phyloP scores from a whole-genome alignment of 768 basidiomycete genomes.

The Chlorophyllum brunneum region DNA sequence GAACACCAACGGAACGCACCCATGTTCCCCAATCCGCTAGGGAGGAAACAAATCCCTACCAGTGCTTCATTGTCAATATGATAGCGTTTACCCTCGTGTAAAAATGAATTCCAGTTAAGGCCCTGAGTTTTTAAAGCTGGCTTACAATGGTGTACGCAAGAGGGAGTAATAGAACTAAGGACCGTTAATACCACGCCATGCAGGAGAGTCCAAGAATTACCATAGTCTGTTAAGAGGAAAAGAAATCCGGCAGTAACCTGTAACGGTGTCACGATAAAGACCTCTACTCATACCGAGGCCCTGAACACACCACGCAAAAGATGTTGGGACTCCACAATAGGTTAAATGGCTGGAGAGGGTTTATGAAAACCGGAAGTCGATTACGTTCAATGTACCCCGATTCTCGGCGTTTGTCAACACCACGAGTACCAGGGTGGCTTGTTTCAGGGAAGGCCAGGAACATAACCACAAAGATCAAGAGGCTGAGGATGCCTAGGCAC shows the following conservation, averaged over 20 bases:
- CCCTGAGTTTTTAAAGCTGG: slow-evolving; percentile 4
- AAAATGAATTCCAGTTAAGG: no score
- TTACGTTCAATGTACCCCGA: slow-evolving; percentile 14
- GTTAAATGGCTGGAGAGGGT: slow-evolving; percentile 45
- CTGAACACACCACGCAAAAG: slow-evolving; percentile 38
- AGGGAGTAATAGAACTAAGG: slow-evolving; percentile 51
- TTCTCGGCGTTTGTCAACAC: slow-evolving; percentile 42
- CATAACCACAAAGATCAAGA: slow-evolving; percentile 32
- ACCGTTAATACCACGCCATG: not conserved
- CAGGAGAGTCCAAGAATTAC: slow-evolving; percentile 19
- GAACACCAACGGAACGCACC: slow-evolving; percentile 30
- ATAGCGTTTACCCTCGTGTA: slow-evolving; percentile 61
- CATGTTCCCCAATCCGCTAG: slow-evolving; percentile 53
- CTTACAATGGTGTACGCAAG: slow-evolving; percentile 65
- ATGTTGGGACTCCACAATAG: slow-evolving; percentile 55
- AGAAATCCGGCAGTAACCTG: slow-evolving; percentile 16
- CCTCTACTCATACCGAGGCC: slow-evolving; percentile 38
- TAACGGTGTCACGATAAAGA: slow-evolving; percentile 11
- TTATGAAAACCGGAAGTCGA: slow-evolving; percentile 38
- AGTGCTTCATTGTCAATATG: slow-evolving; percentile 50
- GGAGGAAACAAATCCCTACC: slow-evolving; percentile 56
- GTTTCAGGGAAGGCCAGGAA: slow-evolving; percentile 57
- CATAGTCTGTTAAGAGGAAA: slow-evolving; percentile 30
- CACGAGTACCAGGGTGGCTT: slow-evolving; percentile 52
- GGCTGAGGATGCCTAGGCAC: slow-evolving; percentile 31